phyloP scores from a whole-genome alignment of 2,329 filamentous ascomycete species.

The Clarireedia hainanense region DNA sequence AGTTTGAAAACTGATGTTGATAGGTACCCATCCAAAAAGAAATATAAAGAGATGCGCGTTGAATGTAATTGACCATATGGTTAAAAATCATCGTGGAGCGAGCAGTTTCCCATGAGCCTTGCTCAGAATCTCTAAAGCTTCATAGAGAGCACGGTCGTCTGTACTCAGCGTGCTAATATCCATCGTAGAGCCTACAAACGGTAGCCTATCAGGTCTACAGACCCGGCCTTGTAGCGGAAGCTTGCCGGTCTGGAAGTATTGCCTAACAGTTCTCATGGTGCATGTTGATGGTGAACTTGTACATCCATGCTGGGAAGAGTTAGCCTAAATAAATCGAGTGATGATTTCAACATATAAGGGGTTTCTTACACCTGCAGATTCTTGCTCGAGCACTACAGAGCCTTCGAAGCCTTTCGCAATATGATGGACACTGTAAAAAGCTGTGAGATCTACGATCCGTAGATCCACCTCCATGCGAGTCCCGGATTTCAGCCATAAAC shows the following conservation, averaged over 20 bases:
- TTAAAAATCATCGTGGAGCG: not conserved
- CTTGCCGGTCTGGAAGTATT: not conserved
- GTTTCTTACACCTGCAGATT: not conserved
- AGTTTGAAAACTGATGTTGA: no score
- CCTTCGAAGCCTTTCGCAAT: not conserved
- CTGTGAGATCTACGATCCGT: no score
- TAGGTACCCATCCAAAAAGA: no score
- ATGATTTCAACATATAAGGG: not conserved
- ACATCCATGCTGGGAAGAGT: not conserved
- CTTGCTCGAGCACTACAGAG: not conserved
- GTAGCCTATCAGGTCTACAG: not conserved
- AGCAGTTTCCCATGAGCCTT: not conserved
- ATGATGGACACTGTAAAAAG: not conserved
- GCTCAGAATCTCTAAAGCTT: not conserved
- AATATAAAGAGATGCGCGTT: no score
- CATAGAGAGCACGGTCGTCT: not conserved
- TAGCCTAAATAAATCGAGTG: not conserved
- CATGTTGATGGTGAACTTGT: not conserved
- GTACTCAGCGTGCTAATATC: not conserved
- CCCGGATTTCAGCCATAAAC: no score
- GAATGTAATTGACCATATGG: no score
- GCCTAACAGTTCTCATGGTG: not conserved
- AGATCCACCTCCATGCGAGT: no score
- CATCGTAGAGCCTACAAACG: not conserved
- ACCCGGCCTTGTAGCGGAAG: not conserved